phyloP scores from a whole-genome alignment of 2,329 filamentous ascomycete genomes.

The Didymella pinodella region DNA sequence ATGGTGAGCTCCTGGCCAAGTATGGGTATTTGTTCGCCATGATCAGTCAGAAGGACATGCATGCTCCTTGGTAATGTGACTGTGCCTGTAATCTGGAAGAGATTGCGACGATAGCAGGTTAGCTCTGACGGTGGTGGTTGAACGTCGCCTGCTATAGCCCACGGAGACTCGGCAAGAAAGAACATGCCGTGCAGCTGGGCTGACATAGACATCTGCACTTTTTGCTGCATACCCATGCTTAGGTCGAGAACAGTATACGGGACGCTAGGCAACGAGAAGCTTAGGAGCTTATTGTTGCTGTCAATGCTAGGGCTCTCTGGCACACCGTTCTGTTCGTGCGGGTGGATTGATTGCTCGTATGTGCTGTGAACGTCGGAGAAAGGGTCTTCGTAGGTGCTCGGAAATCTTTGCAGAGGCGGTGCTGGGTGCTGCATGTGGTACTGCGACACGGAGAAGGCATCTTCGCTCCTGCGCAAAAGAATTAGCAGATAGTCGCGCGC shows the following conservation, averaged over 20 bases:
- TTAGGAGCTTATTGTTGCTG: conserved; percentile 66
- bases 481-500: conserved; percentile 37
- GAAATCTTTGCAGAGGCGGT: conserved; percentile 58
- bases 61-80: conserved; percentile 81
- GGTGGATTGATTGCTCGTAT: conserved; percentile 56
- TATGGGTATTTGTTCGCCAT: conserved; percentile 84
- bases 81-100: conserved; percentile 94
- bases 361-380: conserved; percentile 61
- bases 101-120: conserved; percentile 93
- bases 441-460: conserved; percentile 52
- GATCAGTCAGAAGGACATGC: conserved; percentile 81
- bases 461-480: conserved; percentile 57
- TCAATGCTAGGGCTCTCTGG: conserved; percentile 67
- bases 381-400: conserved; percentile 59
- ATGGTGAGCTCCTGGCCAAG: conserved; percentile 85
- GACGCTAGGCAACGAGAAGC: conserved; percentile 58
- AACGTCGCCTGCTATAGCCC: conserved; percentile 65
- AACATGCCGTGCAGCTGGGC: conserved; percentile 90
- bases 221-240: conserved; percentile 63
- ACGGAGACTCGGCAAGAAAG: conserved; percentile 81
- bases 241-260: conserved; percentile 72
- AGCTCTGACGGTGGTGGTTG: conserved; percentile 74
- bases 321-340: conserved; percentile 54
- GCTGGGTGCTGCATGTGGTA: conserved; percentile 54
- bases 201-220: conserved; percentile 70